These are phyloP conservation scores for Biscogniauxia marginata DNA, from an alignment of 2,329 filamentous ascomycete genomes.

Conservation along the genomic window DNA sequence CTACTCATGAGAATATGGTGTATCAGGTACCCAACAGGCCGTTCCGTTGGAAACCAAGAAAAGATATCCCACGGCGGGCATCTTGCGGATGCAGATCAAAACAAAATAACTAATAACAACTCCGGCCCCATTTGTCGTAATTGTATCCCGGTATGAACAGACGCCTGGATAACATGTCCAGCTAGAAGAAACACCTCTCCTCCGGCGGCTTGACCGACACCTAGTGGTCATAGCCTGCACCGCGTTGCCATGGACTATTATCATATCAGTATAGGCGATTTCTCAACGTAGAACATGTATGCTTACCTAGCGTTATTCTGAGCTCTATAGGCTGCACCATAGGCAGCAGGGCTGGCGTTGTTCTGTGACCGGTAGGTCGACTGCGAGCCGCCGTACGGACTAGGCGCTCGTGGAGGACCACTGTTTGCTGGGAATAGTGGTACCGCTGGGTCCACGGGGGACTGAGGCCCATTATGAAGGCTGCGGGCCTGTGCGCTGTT, in stretches of 20 bases:
- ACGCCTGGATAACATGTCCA: slow-evolving; percentile 17
- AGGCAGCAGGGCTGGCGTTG: slow-evolving; percentile 40
- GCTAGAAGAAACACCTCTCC: slow-evolving; percentile 26
- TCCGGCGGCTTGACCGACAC: slow-evolving; percentile 18
- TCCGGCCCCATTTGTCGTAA: slow-evolving; percentile 32
- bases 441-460: slow-evolving; percentile 49
- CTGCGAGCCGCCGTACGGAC: slow-evolving; percentile 33
- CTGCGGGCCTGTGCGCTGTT: slow-evolving; percentile 18
- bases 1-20: background rate
- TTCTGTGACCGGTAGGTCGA: slow-evolving; percentile 38
- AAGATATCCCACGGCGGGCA: slow-evolving; percentile 19
- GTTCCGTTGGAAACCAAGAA: slow-evolving; percentile 17
- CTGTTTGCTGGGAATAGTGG: slow-evolving; percentile 47
- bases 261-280: slow-evolving; percentile 22
- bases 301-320: slow-evolving; percentile 48
- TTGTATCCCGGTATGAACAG: slow-evolving; percentile 29
- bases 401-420: slow-evolving; percentile 27
- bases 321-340: slow-evolving; percentile 37
- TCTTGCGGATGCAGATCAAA: slow-evolving; percentile 29
- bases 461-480: slow-evolving; percentile 38
- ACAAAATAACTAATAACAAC: slow-evolving; percentile 23
- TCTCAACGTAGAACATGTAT: background rate
- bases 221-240: slow-evolving; percentile 54
- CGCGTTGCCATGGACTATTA: slow-evolving; percentile 54
- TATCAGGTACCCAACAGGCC: slow-evolving; percentile 10